Base-by-base conservation (phyloP, 768 basidiomycete genomes). In the Mycena maculata region DNA sequence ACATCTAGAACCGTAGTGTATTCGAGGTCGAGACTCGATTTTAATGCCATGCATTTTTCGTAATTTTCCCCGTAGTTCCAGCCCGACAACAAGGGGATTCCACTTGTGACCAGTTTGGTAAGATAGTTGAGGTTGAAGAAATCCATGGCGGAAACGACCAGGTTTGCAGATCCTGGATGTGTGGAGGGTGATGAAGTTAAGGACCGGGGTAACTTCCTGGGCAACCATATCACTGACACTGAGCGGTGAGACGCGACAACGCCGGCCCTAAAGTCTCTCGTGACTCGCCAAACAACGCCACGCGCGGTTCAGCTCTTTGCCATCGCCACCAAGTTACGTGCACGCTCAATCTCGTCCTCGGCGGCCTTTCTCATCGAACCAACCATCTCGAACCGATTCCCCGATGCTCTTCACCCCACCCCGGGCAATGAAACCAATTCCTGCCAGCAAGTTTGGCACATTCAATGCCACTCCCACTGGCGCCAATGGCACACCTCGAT, bases 1-100 rank as follows among this genome's bases (percentile, higher is more conserved):
- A 53, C 59, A 20, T 52, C 56, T 16, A 64, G 15, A 38, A 69
- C 58, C 5, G 68, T 69, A 8, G 68, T 69, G 42, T 69, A 65
- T 23, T 65, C 58, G 45, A 69, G 44, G 7, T 28, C 20, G 22
- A 69, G 53, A 22, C 47, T 49, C 5, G 68, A 56, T 42, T 65
- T 69, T 22, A 69, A 42, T 5, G 68, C 23, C 13, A 69, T 45
- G 31, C 68, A 69, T 41, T 27, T 61, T 4, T 44, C 28, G 27
- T 48, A 36, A 27, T 45, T 15, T 8, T 55, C 52, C 20, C 58
- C 52, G n/a, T 44, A 28, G 23, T 41, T 49, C 50, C 39, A 61
- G 30, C 28, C 39, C 1, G 39, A 41, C 15, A 64, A 25, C 27
- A 65, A 15, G 31, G 54, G 49, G 23, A 65, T 7, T 20, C 57